phyloP scores from a whole-genome alignment of 2,329 filamentous ascomycete species.

The Sarocladium brachiariae region DNA sequence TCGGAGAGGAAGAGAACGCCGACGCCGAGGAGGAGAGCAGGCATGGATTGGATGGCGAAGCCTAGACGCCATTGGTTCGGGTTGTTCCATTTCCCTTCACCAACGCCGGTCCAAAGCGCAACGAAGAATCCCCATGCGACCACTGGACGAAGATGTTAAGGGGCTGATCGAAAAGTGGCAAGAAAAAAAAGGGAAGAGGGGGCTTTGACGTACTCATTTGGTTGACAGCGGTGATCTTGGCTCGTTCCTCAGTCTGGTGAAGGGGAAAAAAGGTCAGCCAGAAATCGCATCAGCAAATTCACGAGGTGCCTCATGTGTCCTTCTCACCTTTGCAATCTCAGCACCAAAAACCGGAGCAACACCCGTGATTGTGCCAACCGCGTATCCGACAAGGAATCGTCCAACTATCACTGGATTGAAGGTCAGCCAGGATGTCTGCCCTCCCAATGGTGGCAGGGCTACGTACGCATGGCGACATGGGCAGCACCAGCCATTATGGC shows the following conservation, averaged over 20 bases:
- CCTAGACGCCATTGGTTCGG: constrained; percentile 32
- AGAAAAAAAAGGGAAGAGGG: neutral
- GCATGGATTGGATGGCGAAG: constrained; percentile 28
- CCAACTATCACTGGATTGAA: constrained; percentile 26
- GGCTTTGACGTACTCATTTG: constrained; percentile 29
- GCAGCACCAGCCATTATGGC: constrained; percentile 33
- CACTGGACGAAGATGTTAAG: constrained; percentile 23
- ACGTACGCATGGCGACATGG: constrained; percentile 33
- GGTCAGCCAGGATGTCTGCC: neutral
- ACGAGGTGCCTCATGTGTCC: too few species aligned
- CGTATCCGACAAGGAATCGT: constrained; percentile 30
- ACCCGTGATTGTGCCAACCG: constrained; percentile 33
- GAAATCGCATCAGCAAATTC: too few species aligned
- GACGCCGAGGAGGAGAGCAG: constrained; percentile 25
- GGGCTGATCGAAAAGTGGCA: neutral
- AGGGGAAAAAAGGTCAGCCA: too few species aligned
- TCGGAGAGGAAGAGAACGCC: constrained; percentile 29
- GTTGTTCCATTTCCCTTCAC: constrained; percentile 30
- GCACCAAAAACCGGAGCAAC: constrained; percentile 34
- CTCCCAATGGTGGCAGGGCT: neutral
- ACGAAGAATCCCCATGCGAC: constrained; percentile 35
- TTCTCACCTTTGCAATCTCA: constrained; percentile 31
- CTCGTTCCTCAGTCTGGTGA: constrained; percentile 27
- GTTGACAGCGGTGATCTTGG: constrained; percentile 32
- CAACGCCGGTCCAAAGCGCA: constrained; percentile 32